Conservation (phyloP, 2,329 filamentous ascomycete species). For the Ceratocystis diversiconidia region DNA sequence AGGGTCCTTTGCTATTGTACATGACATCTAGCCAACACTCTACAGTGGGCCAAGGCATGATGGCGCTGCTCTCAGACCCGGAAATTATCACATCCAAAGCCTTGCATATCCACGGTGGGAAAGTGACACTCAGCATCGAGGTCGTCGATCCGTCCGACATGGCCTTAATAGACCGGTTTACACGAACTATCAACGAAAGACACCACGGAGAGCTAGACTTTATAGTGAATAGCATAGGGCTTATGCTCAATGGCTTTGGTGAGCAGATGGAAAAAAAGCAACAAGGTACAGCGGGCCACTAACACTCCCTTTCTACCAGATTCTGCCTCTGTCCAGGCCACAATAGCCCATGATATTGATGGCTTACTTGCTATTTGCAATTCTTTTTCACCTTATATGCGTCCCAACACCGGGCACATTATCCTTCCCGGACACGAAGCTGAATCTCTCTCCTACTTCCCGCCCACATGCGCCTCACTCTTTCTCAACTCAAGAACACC, state of each 20-base stretch:
- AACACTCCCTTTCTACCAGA: background rate
- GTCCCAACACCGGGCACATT: constrained; percentile 6
- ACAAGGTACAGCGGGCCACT: background rate
- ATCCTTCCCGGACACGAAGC: background rate
- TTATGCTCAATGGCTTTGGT: background rate
- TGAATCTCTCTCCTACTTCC: background rate
- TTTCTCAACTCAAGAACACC: background rate
- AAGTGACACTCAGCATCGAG: constrained; percentile 7
- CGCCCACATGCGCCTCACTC: constrained; percentile 7
- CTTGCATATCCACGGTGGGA: constrained; percentile 5
- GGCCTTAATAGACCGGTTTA: constrained; percentile 4
- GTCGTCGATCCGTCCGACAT: constrained; percentile 5
- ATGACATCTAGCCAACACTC: constrained; percentile 3
- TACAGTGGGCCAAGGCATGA: background rate
- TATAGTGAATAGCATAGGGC: background rate
- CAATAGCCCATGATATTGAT: background rate
- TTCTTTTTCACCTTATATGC: constrained; percentile 1
- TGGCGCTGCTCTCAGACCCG: background rate
- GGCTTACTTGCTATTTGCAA: constrained; percentile 5
- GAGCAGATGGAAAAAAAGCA: background rate
- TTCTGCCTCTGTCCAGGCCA: background rate
- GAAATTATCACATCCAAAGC: background rate
- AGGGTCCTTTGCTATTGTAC: constrained; percentile 3
- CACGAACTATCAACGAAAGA: constrained; percentile 1
- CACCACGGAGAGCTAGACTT: constrained; percentile 8